Evolutionary conservation across 495 filamentous ascomycete genomes (phyloP), one percentile per base, ranked within the genome.

Genomic region (Xylaria cubensis): DNA sequence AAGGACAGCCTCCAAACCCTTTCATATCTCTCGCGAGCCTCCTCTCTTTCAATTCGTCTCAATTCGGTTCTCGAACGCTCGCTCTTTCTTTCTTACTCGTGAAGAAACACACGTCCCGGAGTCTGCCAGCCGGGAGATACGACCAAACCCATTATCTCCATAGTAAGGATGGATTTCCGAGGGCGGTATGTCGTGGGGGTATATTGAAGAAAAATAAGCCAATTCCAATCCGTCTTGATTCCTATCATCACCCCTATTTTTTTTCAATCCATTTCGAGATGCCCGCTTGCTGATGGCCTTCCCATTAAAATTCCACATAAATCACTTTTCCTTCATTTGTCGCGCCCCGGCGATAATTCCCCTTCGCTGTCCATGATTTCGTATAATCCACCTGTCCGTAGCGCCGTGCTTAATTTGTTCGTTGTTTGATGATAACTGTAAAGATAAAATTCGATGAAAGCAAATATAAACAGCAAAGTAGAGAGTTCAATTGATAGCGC

Each of bases 371-470:
- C 36, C 41, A 19, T 66, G 64, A 39, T 64, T 19, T 61, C 32
- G 39, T 61, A 50, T 41, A 24, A 64, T 9, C 39, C 39, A 46
- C 24, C 62, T n/a, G 3, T 67, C 76, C 76, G 67, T 68, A 73
- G 59, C 75, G 73, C 76, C 74, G 58, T 77, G 71, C 75, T 74
- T 56, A 15, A 50, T 61, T 41, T 51, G 36, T 66, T 70, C 64
- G 7, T 56, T 71, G 24, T 56, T 67, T 53, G 46, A 51, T 67
- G 15, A 36, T 56, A 26, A 53, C 26, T 4, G 2, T 10, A 12
- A 26, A 53, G 26, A 24, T n/a, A 8, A 9, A 7, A 8, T 64
- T 17, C n/a, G 39, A 64, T 17, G 21, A 13, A 29, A 64, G 15
- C 2, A 15, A 64, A 64, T 61, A 48, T 34, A 36, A 65, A 50